Base-by-base conservation (phyloP, 176 grass and related monocot genomes). In the Puya raimondii region DNA sequence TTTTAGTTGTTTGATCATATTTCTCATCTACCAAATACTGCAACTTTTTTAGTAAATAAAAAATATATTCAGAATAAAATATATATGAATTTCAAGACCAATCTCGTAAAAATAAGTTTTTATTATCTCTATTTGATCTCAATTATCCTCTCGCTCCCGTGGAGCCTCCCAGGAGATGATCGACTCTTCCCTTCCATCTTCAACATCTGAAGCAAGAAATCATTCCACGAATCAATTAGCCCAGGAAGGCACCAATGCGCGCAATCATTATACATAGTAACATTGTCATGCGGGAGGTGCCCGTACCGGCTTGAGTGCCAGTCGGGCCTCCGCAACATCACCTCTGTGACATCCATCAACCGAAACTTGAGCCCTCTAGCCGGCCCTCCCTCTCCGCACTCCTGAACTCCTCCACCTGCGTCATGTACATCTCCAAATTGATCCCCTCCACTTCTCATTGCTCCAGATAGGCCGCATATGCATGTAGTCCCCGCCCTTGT, bases 161-260 rank as follows among this genome's bases (percentile, higher is more conserved):
- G n/a, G n/a, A n/a, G n/a, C n/a, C n/a, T n/a, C n/a, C n/a, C n/a
- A n/a, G n/a, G n/a, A n/a, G n/a, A n/a, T n/a, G n/a, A n/a, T n/a
- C n/a, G n/a, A n/a, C 52, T n/a, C 2, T 16, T 16, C 12, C 53
- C 53, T 56, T 56, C 53, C 53, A 15, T 56, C 53, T 56, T 56
- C 42, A 91, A 48, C 68, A 84, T 79, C 9, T 84, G 81, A 27
- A 76, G 11, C 51, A 91, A 65, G 47, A 87, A 65, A 52, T 87
- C 74, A 80, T 57, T 84, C 88, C 88, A 91, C 64, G 81, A 8
- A 70, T 87, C 88, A 17, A 91, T 47, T 11, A 84, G 84, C 27
- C 88, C 88, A 1, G 84, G 88, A 74, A 91, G 51, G 75, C 88
- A 91, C 88, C 88, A 91, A 57, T 91, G 88, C 14, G 87, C 75